A percentile compares a stretch with the other conserved stretches of the same genome.
phyloP scores from a whole-genome alignment of 805 yeast genomes.

The Ogataea philodendri region DNA sequence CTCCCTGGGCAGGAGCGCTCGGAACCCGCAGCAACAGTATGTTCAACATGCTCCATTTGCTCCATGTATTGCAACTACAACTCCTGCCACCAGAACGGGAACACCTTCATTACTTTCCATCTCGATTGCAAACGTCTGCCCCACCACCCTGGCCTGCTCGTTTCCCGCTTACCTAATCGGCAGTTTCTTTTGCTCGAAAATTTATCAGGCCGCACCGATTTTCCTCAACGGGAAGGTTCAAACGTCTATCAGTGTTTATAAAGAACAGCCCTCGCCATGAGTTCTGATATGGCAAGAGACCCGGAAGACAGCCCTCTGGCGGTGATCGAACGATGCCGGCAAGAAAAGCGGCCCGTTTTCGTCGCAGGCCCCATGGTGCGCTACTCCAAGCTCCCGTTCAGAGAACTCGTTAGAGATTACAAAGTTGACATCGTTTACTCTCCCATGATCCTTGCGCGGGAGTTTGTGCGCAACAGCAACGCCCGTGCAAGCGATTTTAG shows the following conservation, averaged over 20 bases:
- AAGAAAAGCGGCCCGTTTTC: slow-evolving; percentile 53
- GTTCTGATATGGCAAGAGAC: slow-evolving; percentile 29
- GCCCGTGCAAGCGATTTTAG: slow-evolving; percentile 86
- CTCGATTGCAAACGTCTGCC: no score
- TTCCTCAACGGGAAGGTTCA: slow-evolving; percentile 20
- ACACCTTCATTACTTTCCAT: no score
- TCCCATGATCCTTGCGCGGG: slow-evolving; percentile 96
- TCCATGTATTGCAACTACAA: no score
- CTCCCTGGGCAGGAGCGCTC: no score
- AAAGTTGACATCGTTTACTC: slow-evolving; percentile 82
- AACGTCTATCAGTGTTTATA: slow-evolving; percentile 2
- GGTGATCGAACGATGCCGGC: slow-evolving; percentile 46
- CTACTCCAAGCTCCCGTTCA: slow-evolving; percentile 88
- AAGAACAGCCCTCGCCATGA: neutral
- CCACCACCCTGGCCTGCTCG: no score
- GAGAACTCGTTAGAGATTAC: slow-evolving; percentile 73
- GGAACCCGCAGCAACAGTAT: no score
- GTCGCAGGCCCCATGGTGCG: slow-evolving; percentile 96
- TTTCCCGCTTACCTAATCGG: no score
- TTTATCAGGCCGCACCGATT: slow-evolving; percentile 16
- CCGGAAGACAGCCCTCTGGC: slow-evolving; percentile 51
- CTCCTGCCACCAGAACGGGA: no score
- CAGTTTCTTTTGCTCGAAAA: no score
- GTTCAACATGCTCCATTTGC: no score
- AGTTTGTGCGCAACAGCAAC: slow-evolving; percentile 77